Evolutionary conservation across 441 rosid genomes (phyloP), one percentile per base, ranked within the genome.

Genomic region (Brassica balearica): DNA sequence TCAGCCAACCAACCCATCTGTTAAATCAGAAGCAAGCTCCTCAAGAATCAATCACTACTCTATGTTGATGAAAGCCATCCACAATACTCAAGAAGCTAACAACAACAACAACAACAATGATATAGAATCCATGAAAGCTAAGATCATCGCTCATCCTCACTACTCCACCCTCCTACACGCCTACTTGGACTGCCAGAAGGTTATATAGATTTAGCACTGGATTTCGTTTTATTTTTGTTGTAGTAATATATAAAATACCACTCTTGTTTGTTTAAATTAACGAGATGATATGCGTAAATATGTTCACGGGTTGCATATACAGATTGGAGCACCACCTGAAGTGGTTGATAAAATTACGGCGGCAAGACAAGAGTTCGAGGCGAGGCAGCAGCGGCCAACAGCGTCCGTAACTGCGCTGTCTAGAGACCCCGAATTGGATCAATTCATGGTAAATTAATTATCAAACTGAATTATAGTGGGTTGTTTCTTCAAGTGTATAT

Each of bases 301-400:
- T 62, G 32, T 76, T 66, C 25, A 67, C 8, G 77, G 15, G 3
- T 71, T 41, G 48, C 3, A 71, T 55, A 19, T 72, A 71, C 32
- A 94, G 99, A 90, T 94, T 10, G 99, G 99, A 87, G 99, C 98
- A 63, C 94, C 99, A 64, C 91, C 97, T 46, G 99, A 96, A 56
- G 87, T 90, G 29, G 91, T 84, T 41, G 91, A 88, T 38, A 83
- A 87, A 81, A 88, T 96, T 6, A 86, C 86, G 0, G 92, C 91
- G 27, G 90, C 88, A 48, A 80, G 91, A 34, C 96, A 90, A 74
- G 97, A 91, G 73, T 91, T 90, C 5, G 97, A 94, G 78, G 82
- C 92, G 3, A 77, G 62, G 41, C 75, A 89, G 71, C 94, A 88
- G 75, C 86, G 92, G 71, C 8, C 87, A 87, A 80, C 95, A 86